A percentile compares a stretch with the other conserved stretches of the same genome.
phyloP scores from a whole-genome alignment of 768 basidiomycete genomes.

The Cystobasidium onofrii region DNA sequence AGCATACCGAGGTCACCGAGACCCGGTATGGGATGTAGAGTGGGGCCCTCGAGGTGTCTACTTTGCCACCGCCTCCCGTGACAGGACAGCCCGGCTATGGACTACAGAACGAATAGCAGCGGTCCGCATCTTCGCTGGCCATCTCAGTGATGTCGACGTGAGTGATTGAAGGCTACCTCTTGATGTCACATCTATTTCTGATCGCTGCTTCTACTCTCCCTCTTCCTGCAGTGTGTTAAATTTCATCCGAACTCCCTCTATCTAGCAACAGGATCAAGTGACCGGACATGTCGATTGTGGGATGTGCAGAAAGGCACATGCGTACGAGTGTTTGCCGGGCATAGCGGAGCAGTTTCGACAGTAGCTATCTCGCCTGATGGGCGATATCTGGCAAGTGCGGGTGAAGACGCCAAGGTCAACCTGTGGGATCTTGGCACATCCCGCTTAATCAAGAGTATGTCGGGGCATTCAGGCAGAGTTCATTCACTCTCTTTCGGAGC shows the following conservation, averaged over 20 bases:
- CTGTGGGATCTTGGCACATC: conserved; percentile 97
- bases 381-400: conserved; percentile 81
- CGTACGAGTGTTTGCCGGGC: conserved; percentile 89
- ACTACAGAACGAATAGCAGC: conserved; percentile 82
- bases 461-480: conserved; percentile 78
- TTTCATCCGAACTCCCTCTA: conserved; percentile 98
- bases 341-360: conserved; percentile 76
- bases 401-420: conserved; percentile 85
- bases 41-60: conserved; percentile 99
- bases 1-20: conserved; percentile 89
- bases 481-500: conserved; percentile 85
- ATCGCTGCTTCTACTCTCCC: neutral
- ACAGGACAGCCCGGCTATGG: conserved; percentile 91
- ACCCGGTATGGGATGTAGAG: conserved; percentile 97
- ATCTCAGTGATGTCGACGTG: conserved; percentile 94
- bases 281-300: conserved; percentile 93
- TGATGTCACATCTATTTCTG: neutral
- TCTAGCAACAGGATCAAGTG: conserved; percentile 90
- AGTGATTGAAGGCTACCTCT: conserved; percentile 45
- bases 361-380: conserved; percentile 90
- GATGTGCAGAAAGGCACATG: conserved; percentile 93
- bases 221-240: conserved; percentile 62
- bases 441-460: conserved; percentile 89
- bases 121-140: conserved; percentile 85
- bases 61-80: conserved; percentile 89